Base-by-base conservation (phyloP, 1,284 basidiomycete species). In the Cryptococcus sp. region DNA sequence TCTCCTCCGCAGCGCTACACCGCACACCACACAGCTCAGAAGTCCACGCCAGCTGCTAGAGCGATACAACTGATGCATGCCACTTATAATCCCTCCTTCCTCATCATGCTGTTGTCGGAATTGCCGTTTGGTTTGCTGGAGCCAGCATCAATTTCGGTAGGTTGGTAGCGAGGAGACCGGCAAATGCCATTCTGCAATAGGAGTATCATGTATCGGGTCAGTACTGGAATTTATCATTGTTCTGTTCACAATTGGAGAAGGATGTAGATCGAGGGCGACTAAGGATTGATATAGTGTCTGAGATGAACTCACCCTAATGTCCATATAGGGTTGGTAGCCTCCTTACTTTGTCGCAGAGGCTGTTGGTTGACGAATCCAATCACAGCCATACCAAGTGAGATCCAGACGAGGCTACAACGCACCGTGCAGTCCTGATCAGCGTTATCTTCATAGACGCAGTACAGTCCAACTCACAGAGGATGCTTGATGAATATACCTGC, bases 401-500 rank as follows among this genome's bases (percentile, higher is more conserved):
- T 67, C 73, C 73, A 77, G 42, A 72, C 67, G 57, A 77, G 71
- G 31, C 75, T 77, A 50, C 8, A 46, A 11, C 4, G 11, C 40
- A 54, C 38, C 46, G 42, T 3, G 25, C 25, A 25, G 25, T 25
- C 25, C n/a, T n/a, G 42, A 45, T 45, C 4, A 45, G 42, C 42
- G 41, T 45, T 35, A 59, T 46, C 15, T 47, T 31, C 10, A 52
- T 42, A 31, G 23, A 10, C 15, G 31, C 17, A 11, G n/a, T 16
- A 25, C 22, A 42, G 35, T 17, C 11, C 4, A 11, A 75, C 74
- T 62, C 53, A 77, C 75, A 76, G 39, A 41, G 75, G 75, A 56
- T 75, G 76, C 57, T 74, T 74, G 63, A 76, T 67, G 56, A 76
- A 77, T 71, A 77, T 77, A 35, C 75, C 75, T n/a, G 72, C 74